phyloP scores from a whole-genome alignment of 202 grass and related monocot species.

The Schoenoplectus triqueter region DNA sequence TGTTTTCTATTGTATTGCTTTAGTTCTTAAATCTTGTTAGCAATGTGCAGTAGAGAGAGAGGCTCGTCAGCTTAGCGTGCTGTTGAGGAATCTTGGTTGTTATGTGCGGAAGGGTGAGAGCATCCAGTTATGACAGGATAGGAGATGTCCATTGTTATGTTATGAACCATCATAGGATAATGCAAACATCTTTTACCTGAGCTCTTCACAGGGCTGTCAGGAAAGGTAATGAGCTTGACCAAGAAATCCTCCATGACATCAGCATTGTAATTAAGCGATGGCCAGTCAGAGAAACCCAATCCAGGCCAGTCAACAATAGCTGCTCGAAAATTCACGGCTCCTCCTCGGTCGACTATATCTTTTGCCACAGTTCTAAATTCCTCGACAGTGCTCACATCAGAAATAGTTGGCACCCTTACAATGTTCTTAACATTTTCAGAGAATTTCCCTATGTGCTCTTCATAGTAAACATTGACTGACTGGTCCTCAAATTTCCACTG shows the following conservation, averaged over 20 bases:
- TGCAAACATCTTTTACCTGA: slow-evolving; percentile 56
- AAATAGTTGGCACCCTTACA: slow-evolving; percentile 94
- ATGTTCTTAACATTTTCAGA: slow-evolving; percentile 70
- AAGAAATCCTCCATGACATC: slow-evolving; percentile 93
- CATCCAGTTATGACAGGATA: too few relatives aligned
- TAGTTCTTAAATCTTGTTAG: too few relatives aligned
- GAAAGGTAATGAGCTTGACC: slow-evolving; percentile 70
- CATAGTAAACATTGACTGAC: slow-evolving; percentile 72
- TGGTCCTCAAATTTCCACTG: slow-evolving; percentile 76
- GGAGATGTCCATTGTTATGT: background rate
- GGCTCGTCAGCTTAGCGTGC: too few relatives aligned
- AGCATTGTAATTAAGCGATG: slow-evolving; percentile 85
- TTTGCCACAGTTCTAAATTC: slow-evolving; percentile 79
- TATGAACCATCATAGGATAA: background rate
- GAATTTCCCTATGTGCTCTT: slow-evolving; percentile 57
- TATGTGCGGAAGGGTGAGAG: too few relatives aligned
- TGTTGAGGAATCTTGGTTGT: too few relatives aligned
- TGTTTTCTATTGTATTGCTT: too few relatives aligned
- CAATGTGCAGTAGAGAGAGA: too few relatives aligned
- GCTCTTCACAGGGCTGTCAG: slow-evolving; percentile 71
- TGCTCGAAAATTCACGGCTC: slow-evolving; percentile 63
- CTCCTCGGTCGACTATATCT: slow-evolving; percentile 70
- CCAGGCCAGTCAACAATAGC: slow-evolving; percentile 98
- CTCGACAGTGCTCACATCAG: slow-evolving; percentile 95
- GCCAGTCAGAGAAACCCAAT: slow-evolving; percentile 90